Evolutionary conservation across 768 basidiomycete species (phyloP).

Genomic region (Lentinula detonsa): DNA sequence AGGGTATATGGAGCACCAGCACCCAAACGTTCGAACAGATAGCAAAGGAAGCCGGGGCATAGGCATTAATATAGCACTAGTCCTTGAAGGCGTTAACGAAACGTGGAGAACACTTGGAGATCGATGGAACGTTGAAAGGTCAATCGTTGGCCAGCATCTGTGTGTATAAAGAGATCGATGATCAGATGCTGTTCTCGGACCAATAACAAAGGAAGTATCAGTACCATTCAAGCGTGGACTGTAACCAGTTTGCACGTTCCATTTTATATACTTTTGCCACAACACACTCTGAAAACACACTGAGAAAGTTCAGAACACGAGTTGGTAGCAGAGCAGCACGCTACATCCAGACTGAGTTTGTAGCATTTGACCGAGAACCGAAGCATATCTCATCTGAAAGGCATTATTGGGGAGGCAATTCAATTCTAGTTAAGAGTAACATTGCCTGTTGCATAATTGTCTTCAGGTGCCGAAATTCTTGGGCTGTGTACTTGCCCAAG

Average conservation of each 20-base stretch:
- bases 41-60: neutral
- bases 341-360: neutral
- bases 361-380: too few relatives aligned
- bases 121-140: neutral
- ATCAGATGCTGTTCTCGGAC: neutral
- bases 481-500: too few relatives aligned
- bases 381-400: too few relatives aligned
- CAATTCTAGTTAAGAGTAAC: too few relatives aligned
- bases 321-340: neutral
- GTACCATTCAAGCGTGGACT: neutral
- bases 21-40: neutral
- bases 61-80: neutral
- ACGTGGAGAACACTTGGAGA: neutral
- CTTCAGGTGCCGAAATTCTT: too few relatives aligned
- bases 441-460: too few relatives aligned
- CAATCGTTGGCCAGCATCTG: neutral
- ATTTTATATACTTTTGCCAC: neutral
- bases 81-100: neutral
- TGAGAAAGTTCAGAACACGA: neutral
- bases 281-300: neutral
- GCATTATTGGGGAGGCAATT: too few relatives aligned
- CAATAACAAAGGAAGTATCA: neutral
- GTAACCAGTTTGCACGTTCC: neutral
- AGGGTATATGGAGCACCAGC: neutral
- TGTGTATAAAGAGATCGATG: neutral